Evolutionary conservation across 2,329 filamentous ascomycete species (phyloP), one percentile per base, ranked within the genome.

Genomic region (Penicillium janthinellum): DNA sequence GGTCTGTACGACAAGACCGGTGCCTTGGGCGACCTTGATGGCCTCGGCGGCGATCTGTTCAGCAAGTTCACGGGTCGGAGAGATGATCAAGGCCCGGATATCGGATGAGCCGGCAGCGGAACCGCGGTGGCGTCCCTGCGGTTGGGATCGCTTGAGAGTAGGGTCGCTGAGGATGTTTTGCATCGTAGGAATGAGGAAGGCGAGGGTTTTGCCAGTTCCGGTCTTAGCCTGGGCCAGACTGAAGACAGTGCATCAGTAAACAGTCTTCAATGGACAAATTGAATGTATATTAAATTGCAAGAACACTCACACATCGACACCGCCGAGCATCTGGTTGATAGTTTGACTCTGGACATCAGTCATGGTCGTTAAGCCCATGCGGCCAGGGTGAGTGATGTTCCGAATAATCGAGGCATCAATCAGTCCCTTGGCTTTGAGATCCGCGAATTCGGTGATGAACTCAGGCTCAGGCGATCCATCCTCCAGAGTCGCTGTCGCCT

Each of bases 201-300:
- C 95, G 58, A 98, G 80, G 0, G 95, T 99, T 80, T 99, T 99
- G 73, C 95, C 95, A 4, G 95, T 98, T 73, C 95, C 95, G 8
- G 95, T 99, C 79, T 91, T 96, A 60, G 95, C 95, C 80, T 98
- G 95, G 49, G 94, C 95, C 66, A 98, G 84, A 68, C 90, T 91
- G 45, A 34, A 70, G 61, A 56, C 52, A 53, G 62, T 47, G 38
- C 54, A 49, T 58, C 56, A 37, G 45, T 70, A 55, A 70, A 64
- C 20, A 25, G 3, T 7, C 50, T 8, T n/a, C 34, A 47, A 42
- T 20, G n/a, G n/a, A n/a, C 22, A 34, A 11, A 11, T 53, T 50
- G 1, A 22, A 39, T 12, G 6, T 53, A n/a, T 49, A 12, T 15
- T 15, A 52, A 22, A 12, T 38, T 38, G 39, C 6, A 58, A 50